Base-by-base conservation (phyloP, 768 basidiomycete genomes). In the Leccinum barrowsii region DNA sequence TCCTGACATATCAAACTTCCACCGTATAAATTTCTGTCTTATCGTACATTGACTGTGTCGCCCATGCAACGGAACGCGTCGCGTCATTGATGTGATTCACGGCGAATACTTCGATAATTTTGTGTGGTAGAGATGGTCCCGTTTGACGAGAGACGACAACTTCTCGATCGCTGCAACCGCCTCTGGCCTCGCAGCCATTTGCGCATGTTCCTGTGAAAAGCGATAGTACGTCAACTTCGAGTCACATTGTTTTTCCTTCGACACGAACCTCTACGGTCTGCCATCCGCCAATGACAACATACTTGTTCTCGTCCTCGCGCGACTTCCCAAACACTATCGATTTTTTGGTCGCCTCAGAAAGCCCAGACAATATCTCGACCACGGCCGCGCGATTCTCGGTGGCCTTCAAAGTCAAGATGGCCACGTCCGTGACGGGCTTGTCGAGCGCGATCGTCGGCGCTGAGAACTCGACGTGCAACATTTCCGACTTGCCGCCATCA, bases 391-490 rank as follows among this genome's bases (percentile, higher is more conserved):
- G 71, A 40, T 71, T 57, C 54, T 62, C 70, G 1, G 65, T 57
- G 7, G 55, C 42, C n/a, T 73, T 71, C 50, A 71, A 48, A 2
- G 63, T 59, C 34, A 63, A 7, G 19, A 69, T 10, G 26, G 48
- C 3, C 10, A 71, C 57, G 19, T 63, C 57, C 1, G 70, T 72
- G n/a, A 72, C 59, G 19, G 70, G 70, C 11, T 51, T 50, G 5
- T 63, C 48, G 35, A 72, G 28, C 5, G 63, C 66, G 47, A 57
- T 46, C 4, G 62, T 44, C 32, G 47, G 42, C 3, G n/a, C 58
- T 3, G 62, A 60, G 46, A 72, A 68, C 15, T 54, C 30, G 37
- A 72, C 64, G 34, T 70, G 66, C 47, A 63, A 59, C 50, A 69
- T 69, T 1, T 63, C 54, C 12, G 24, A 1, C 7, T 52, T 24